These are phyloP conservation scores for Kazachstania taianensis DNA, from an alignment of 805 yeast species.

Conservation along the genomic window DNA sequence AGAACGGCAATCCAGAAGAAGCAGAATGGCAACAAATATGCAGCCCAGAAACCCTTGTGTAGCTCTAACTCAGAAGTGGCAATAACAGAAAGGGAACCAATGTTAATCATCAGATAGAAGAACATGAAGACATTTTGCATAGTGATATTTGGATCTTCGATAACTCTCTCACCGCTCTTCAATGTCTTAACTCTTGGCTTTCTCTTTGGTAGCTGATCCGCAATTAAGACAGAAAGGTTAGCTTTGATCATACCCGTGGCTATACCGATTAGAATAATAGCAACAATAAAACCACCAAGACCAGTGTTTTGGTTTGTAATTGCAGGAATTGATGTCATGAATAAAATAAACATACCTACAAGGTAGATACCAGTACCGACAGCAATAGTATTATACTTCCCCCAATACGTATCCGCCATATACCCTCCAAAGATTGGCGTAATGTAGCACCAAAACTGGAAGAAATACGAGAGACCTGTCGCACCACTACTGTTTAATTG, in stretches of 20 bases:
- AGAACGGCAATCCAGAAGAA: slow-evolving; percentile 53
- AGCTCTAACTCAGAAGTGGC: slow-evolving; percentile 68
- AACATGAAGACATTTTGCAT: slow-evolving; percentile 66
- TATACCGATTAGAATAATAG: slow-evolving; percentile 46
- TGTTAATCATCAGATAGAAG: slow-evolving; percentile 66
- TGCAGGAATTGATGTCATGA: slow-evolving; percentile 57
- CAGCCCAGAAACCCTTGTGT: slow-evolving; percentile 62
- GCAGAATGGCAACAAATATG: slow-evolving; percentile 60
- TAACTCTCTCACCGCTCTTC: slow-evolving; percentile 55
- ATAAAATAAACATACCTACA: slow-evolving; percentile 51
- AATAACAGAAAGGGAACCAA: slow-evolving; percentile 65
- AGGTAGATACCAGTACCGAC: slow-evolving; percentile 50
- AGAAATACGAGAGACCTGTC: slow-evolving; percentile 60
- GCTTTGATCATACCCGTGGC: slow-evolving; percentile 80
- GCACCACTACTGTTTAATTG: slow-evolving; percentile 53
- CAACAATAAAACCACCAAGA: slow-evolving; percentile 46
- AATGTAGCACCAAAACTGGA: slow-evolving; percentile 75
- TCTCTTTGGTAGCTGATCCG: slow-evolving; percentile 59
- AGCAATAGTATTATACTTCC: slow-evolving; percentile 60
- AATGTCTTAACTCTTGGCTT: slow-evolving; percentile 48
- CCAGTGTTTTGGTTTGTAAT: slow-evolving; percentile 42
- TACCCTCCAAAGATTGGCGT: slow-evolving; percentile 74
- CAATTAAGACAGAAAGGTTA: slow-evolving; percentile 58
- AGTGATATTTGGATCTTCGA: slow-evolving; percentile 59
- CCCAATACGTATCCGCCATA: slow-evolving; percentile 64